phyloP scores from a whole-genome alignment of 2,329 filamentous ascomycete species.

The Pestalotiopsis sp. region DNA sequence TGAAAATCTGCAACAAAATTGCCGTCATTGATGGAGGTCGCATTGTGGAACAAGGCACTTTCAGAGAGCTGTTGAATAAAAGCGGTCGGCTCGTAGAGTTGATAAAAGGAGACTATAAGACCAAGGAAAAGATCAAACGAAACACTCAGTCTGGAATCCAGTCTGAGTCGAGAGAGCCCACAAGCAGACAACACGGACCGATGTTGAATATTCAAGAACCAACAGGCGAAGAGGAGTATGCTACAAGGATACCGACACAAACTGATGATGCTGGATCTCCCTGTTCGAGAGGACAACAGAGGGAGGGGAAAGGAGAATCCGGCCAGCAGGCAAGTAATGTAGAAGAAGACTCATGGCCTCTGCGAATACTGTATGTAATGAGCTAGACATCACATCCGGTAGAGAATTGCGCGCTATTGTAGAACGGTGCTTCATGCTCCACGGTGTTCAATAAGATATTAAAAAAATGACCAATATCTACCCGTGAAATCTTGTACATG shows the following conservation, averaged over 20 bases:
- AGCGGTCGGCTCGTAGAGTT: slow-evolving; percentile 51
- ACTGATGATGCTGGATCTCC: background rate
- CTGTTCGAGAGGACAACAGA: background rate
- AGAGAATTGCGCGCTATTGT: background rate
- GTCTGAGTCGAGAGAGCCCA: background rate
- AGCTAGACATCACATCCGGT: background rate
- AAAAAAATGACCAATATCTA: background rate
- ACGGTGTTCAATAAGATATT: background rate
- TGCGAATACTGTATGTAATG: background rate
- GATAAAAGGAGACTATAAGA: slow-evolving; percentile 22
- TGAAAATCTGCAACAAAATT: slow-evolving; percentile 74
- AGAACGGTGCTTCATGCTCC: background rate
- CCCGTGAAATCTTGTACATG: background rate
- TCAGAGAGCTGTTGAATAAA: slow-evolving; percentile 55
- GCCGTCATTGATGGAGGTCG: slow-evolving; percentile 70
- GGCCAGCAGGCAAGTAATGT: background rate
- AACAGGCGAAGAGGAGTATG: background rate
- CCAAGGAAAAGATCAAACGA: background rate
- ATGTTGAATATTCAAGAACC: background rate
- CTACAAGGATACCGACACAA: background rate
- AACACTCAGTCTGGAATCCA: background rate
- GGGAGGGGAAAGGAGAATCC: background rate
- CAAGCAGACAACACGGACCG: background rate
- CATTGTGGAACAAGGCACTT: slow-evolving; percentile 69
- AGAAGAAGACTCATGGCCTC: background rate